These are phyloP conservation scores for Starmerella etchellsii DNA, from an alignment of 805 yeast species.

Conservation along the genomic window DNA sequence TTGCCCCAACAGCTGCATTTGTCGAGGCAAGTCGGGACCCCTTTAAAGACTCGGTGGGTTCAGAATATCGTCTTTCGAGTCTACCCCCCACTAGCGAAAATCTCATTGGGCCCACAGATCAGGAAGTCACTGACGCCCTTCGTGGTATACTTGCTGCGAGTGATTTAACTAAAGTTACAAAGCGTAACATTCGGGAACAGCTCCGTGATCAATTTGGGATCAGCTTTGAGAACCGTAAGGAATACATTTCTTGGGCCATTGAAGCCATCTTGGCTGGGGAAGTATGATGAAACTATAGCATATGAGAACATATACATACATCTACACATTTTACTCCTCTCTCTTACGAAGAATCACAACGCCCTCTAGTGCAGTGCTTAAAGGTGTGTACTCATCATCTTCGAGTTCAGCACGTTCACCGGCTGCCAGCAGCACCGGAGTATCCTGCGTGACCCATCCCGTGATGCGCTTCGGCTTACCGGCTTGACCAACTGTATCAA, in stretches of 20 bases:
- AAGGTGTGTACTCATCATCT: conserved; percentile 78
- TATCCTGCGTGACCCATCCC: conserved; percentile 98
- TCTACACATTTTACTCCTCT: conserved; percentile 1
- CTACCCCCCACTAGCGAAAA: neutral
- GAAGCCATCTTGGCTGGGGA: conserved; percentile 33
- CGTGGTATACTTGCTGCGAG: conserved; percentile 29
- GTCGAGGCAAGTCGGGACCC: conserved; percentile 2
- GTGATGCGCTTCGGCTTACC: conserved; percentile 98
- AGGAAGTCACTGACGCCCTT: conserved; percentile 28
- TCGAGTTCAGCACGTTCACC: conserved; percentile 98
- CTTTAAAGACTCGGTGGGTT: conserved; percentile 2
- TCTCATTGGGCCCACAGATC: conserved; percentile 27
- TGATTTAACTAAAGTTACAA: conserved; percentile 30
- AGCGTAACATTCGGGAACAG: conserved; percentile 28
- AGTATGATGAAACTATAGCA: conserved; percentile 16
- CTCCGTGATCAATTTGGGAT: conserved; percentile 29
- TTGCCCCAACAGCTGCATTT: conserved; percentile 13
- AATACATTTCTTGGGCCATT: conserved; percentile 30
- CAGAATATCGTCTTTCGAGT: neutral
- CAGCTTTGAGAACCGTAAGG: conserved; percentile 26
- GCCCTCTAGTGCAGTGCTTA: conserved; percentile 78
- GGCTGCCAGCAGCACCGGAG: conserved; percentile 84
- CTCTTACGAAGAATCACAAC: conserved; percentile 73
- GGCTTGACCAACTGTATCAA: conserved; percentile 96
- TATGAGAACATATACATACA: neutral